Percentiles rank a stretch among this genome's conserved stretches.
Conservation (phyloP, 441 rosid species). For the Brassica balearica region DNA sequence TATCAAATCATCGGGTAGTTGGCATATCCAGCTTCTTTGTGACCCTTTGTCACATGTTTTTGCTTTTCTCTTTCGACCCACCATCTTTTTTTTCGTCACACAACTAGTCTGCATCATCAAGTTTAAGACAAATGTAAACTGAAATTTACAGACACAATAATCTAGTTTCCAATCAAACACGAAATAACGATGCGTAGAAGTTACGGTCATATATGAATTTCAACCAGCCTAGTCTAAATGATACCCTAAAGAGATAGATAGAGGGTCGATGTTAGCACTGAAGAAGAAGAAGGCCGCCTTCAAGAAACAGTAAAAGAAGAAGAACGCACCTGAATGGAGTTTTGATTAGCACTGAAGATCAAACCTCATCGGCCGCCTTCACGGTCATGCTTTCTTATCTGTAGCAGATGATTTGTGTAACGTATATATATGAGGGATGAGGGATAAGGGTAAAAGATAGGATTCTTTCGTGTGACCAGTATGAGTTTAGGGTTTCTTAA, state of each 20-base stretch:
- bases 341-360: constrained; percentile 3
- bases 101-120: constrained; percentile 15
- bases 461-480: constrained; percentile 8
- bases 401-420: background rate
- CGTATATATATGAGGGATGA: background rate
- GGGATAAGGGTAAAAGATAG: background rate
- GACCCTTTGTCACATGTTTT: constrained; percentile 5
- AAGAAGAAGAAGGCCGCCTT: background rate
- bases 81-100: background rate
- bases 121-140: constrained; percentile 1
- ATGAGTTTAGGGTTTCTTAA: constrained; percentile 2
- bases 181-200: constrained; percentile 1
- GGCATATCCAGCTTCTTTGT: constrained; percentile 5
- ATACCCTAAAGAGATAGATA: background rate
- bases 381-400: background rate
- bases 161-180: background rate
- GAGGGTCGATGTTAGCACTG: background rate
- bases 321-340: background rate
- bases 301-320: background rate
- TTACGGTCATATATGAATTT: background rate
- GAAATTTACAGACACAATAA: background rate
- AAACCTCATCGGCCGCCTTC: background rate
- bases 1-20: background rate
- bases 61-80: background rate
- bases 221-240: background rate